These are phyloP conservation scores for Monosporascus sp. DNA, from an alignment of 2,329 filamentous ascomycete species.

Conservation along the genomic window DNA sequence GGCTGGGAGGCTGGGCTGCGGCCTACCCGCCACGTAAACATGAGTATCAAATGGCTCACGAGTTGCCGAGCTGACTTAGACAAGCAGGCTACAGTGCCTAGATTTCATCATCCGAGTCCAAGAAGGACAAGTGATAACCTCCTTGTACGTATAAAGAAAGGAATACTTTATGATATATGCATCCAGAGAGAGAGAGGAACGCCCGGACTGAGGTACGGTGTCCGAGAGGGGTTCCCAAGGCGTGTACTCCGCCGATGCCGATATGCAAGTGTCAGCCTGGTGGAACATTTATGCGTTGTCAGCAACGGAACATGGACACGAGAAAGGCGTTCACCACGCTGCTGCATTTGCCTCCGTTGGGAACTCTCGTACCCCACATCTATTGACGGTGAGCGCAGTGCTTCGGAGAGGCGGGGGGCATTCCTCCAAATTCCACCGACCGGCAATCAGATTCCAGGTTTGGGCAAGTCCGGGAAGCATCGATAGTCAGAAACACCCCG, in stretches of 20 bases:
- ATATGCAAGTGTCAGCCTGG: background rate
- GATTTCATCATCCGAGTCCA: background rate
- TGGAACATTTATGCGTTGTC: conserved; percentile 1
- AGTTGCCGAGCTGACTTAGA: background rate
- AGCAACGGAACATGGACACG: background rate
- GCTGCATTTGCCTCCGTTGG: background rate
- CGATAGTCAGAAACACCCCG: background rate
- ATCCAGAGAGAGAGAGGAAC: no score
- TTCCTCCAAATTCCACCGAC: conserved; percentile 8
- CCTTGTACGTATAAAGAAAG: background rate
- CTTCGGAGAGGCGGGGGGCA: conserved; percentile 6
- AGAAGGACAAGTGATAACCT: background rate
- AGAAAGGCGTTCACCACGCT: background rate
- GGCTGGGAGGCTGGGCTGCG: background rate
- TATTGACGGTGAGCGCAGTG: conserved; percentile 15
- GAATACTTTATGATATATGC: background rate
- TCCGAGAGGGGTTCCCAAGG: no score
- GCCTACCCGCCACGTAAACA: background rate
- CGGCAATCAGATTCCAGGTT: background rate
- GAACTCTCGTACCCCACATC: conserved; percentile 8
- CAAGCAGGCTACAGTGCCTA: background rate
- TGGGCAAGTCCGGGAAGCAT: background rate
- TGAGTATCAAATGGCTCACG: no score
- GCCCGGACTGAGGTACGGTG: no score
- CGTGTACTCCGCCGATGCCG: background rate